Evolutionary conservation across 768 basidiomycete species (phyloP).

Genomic region (Rhodotorula kratochvilovae): DNA sequence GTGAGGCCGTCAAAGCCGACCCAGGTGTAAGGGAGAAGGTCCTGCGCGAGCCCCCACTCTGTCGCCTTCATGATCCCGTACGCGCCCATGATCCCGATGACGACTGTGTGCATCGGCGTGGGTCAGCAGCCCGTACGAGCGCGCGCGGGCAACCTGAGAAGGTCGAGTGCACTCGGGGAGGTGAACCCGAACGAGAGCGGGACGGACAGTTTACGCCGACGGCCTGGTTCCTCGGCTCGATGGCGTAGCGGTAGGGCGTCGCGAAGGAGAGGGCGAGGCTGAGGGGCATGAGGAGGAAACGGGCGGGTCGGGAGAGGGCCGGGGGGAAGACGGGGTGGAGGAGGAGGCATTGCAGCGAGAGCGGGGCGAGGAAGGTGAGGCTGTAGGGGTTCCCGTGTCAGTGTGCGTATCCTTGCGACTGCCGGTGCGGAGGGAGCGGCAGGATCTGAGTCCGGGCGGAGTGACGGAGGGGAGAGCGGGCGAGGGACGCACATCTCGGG

Average conservation of each 20-base stretch:
- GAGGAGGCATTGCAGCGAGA: slow-evolving; percentile 29
- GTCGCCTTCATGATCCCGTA: slow-evolving; percentile 30
- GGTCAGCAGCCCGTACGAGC: no score
- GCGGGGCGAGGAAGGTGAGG: slow-evolving; percentile 22
- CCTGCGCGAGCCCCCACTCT: slow-evolving; percentile 30
- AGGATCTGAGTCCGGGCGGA: background rate
- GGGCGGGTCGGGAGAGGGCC: slow-evolving; percentile 5
- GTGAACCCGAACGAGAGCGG: background rate
- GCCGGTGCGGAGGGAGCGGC: background rate
- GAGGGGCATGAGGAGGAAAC: slow-evolving; percentile 25
- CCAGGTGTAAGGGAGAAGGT: slow-evolving; percentile 31
- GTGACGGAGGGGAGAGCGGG: background rate
- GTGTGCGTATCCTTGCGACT: no score
- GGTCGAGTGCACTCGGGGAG: background rate
- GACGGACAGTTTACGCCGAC: slow-evolving; percentile 25
- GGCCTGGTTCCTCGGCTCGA: slow-evolving; percentile 29
- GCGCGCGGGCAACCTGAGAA: background rate
- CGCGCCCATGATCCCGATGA: slow-evolving; percentile 27
- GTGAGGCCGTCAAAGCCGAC: slow-evolving; percentile 17
- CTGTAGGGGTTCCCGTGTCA: background rate
- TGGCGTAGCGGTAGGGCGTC: slow-evolving; percentile 16
- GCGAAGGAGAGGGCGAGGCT: slow-evolving; percentile 7
- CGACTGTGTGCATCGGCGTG: background rate
- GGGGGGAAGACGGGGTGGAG: slow-evolving; percentile 25
- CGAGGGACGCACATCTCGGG: background rate